These are phyloP conservation scores for Aaosphaeria pasadenensis DNA, from an alignment of 2,329 filamentous ascomycete species.

Conservation along the genomic window DNA sequence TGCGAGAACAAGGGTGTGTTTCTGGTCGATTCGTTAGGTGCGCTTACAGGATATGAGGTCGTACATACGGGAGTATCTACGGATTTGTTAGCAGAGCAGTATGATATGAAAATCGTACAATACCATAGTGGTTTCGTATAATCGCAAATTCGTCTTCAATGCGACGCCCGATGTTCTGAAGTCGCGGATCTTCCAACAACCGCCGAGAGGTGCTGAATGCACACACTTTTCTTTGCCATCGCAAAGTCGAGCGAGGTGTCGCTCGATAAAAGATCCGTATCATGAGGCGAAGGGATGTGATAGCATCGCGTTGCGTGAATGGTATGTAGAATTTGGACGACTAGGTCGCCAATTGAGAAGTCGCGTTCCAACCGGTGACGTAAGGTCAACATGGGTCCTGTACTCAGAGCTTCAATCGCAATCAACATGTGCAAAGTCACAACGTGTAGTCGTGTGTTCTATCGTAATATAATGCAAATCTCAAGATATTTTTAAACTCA, in stretches of 20 bases:
- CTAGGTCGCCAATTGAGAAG: no score
- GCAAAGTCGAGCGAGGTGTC: conserved; percentile 12
- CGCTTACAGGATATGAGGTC: conserved; percentile 11
- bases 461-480: no score
- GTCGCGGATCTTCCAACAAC: conserved; percentile 45
- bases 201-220: conserved; percentile 20
- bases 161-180: conserved; percentile 49
- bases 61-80: conserved; percentile 32
- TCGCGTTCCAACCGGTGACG: no score
- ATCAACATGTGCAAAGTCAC: no score
- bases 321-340: no score
- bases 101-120: neutral
- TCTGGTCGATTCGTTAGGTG: conserved; percentile 33
- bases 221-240: conserved; percentile 6
- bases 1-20: conserved; percentile 60
- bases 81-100: neutral
- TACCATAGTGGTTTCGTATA: conserved; percentile 58
- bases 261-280: conserved; percentile 26
- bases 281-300: conserved; percentile 15
- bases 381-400: no score
- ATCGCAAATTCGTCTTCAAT: conserved; percentile 62
- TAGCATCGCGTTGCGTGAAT: no score
- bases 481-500: no score
- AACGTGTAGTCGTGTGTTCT: no score
- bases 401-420: no score